Evolutionary conservation across 192 early-diverging fungal species (phyloP).

Genomic region (Phycomyces blakesleeanus): DNA sequence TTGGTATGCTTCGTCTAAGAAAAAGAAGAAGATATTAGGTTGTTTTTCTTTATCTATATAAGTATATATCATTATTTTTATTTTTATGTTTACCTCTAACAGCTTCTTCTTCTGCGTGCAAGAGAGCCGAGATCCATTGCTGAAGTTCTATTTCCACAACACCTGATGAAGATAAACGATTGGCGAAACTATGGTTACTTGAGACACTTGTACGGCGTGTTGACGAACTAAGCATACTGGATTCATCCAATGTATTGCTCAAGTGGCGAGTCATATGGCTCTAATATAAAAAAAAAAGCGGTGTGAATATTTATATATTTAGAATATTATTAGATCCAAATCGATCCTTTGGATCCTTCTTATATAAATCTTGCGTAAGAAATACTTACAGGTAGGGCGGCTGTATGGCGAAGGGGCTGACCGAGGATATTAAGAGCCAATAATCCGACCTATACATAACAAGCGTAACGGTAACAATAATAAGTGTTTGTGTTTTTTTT

Average conservation of each 20-base stretch:
- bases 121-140: conserved; percentile 39
- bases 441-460: conserved; percentile 16
- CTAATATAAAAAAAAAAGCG: too few relatives aligned
- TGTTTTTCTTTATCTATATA: not conserved
- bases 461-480: too few relatives aligned
- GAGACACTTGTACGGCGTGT: conserved; percentile 31
- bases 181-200: conserved; percentile 20
- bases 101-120: conserved; percentile 51
- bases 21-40: not conserved
- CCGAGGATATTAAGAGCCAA: conserved; percentile 14
- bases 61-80: not conserved
- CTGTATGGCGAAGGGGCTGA: conserved; percentile 6
- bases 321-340: too few relatives aligned
- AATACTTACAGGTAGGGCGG: conserved; percentile 8
- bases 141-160: conserved; percentile 25
- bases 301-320: too few relatives aligned
- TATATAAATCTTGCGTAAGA: too few relatives aligned
- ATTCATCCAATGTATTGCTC: conserved; percentile 14
- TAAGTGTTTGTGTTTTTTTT: too few relatives aligned
- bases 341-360: too few relatives aligned
- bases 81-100: conserved; percentile 41
- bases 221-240: conserved; percentile 29
- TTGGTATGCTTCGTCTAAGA: conserved; percentile 55
- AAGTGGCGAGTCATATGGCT: conserved; percentile 15
- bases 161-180: conserved; percentile 12